Percentiles rank a stretch among this genome's conserved stretches.
Conservation (phyloP, 2,329 filamentous ascomycete genomes). For the Diaporthe vexans region DNA sequence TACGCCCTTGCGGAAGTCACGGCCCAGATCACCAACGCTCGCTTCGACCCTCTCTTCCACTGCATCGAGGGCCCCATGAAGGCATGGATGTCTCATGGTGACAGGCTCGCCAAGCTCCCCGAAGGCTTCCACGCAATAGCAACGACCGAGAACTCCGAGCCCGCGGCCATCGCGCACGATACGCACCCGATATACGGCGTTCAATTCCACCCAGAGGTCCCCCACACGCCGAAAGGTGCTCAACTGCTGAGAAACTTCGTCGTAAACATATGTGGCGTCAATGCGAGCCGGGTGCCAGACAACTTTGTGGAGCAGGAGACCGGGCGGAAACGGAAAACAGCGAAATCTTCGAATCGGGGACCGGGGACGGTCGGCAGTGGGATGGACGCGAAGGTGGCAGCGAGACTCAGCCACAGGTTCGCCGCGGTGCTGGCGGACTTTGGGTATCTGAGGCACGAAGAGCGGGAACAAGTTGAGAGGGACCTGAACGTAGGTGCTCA, state of each 20-base stretch:
- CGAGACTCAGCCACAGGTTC: slow-evolving; percentile 76
- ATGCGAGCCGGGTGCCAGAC: slow-evolving; percentile 86
- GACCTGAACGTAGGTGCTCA: slow-evolving; percentile 40
- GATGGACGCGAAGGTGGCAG: slow-evolving; percentile 90
- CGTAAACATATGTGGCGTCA: slow-evolving; percentile 83
- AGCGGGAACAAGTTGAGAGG: slow-evolving; percentile 85
- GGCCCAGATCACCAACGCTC: slow-evolving; percentile 64
- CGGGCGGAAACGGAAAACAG: slow-evolving; percentile 81
- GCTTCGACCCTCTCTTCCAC: slow-evolving; percentile 84
- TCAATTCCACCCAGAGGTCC: slow-evolving; percentile 91
- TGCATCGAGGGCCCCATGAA: slow-evolving; percentile 79
- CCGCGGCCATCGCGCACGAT: slow-evolving; percentile 82
- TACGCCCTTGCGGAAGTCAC: slow-evolving; percentile 62
- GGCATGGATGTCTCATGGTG: slow-evolving; percentile 83
- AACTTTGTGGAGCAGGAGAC: slow-evolving; percentile 89
- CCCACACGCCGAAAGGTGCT: slow-evolving; percentile 67
- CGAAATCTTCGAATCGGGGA: slow-evolving; percentile 86
- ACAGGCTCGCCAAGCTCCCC: slow-evolving; percentile 85
- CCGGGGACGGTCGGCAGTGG: slow-evolving; percentile 72
- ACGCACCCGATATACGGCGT: slow-evolving; percentile 81
- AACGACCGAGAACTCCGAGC: slow-evolving; percentile 81
- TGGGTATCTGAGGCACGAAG: slow-evolving; percentile 85
- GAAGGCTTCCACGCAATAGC: slow-evolving; percentile 81
- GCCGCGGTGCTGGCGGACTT: slow-evolving; percentile 89
- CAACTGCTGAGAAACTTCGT: slow-evolving; percentile 86